Percentiles rank a stretch among this genome's conserved stretches.
These are phyloP conservation scores for Citrus trifoliata DNA, from an alignment of 345 rosid species.

Conservation along the genomic window DNA sequence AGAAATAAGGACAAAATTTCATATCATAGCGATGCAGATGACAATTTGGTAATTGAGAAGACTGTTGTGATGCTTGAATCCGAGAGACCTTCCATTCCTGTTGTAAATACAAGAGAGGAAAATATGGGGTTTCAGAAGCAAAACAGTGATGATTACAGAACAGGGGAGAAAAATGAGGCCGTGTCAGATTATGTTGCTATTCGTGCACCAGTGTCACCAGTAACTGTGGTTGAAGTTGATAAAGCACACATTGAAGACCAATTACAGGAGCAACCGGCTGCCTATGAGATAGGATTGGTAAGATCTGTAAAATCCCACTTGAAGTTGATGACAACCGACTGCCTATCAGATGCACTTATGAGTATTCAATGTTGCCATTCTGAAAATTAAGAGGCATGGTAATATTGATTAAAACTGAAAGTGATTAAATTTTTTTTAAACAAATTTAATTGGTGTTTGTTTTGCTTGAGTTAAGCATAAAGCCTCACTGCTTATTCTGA, in stretches of 20 bases:
- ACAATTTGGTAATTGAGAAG: slow-evolving; percentile 61
- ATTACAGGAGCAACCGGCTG: slow-evolving; percentile 26
- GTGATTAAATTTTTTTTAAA: background rate
- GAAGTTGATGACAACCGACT: too few relatives aligned
- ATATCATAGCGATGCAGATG: slow-evolving; percentile 47
- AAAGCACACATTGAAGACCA: slow-evolving; percentile 26
- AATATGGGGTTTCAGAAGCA: slow-evolving; percentile 27
- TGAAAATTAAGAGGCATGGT: background rate
- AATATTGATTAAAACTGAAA: background rate
- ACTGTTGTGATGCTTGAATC: slow-evolving; percentile 61
- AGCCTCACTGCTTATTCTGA: background rate
- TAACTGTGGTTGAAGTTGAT: slow-evolving; percentile 28
- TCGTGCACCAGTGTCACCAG: slow-evolving; percentile 29
- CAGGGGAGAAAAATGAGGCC: slow-evolving; percentile 27
- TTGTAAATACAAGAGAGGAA: slow-evolving; percentile 31
- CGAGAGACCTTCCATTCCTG: slow-evolving; percentile 45
- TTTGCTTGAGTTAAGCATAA: slow-evolving; percentile 6
- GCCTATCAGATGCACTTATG: background rate
- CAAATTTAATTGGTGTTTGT: background rate
- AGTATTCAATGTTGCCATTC: background rate
- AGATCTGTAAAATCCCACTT: slow-evolving; percentile 3
- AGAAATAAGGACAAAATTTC: slow-evolving; percentile 32
- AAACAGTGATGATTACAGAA: slow-evolving; percentile 9
- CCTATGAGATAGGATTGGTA: slow-evolving; percentile 38
- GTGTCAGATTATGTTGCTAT: slow-evolving; percentile 30